A percentile compares a stretch with the other conserved stretches of the same genome.
phyloP scores from a whole-genome alignment of 139 green algal genomes.

The Chlamydomonas eustigma region DNA sequence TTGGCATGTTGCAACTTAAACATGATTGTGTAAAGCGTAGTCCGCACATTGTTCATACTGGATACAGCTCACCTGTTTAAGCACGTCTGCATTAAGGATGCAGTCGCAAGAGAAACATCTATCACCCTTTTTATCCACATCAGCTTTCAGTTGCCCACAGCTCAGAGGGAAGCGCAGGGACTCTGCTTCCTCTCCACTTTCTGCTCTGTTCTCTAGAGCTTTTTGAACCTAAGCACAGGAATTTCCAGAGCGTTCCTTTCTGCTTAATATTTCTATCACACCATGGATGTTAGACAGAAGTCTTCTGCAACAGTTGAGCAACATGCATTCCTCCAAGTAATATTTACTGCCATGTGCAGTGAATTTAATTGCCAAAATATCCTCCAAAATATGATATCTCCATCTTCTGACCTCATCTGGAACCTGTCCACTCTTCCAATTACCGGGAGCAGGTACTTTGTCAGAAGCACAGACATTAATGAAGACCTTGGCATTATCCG shows the following conservation, averaged over 20 bases:
- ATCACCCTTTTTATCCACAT: constrained; percentile 55
- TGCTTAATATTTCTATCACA: too few species aligned
- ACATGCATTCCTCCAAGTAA: too few species aligned
- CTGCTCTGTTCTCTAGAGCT: constrained; percentile 19
- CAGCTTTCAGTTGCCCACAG: constrained; percentile 30
- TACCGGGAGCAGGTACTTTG: constrained; percentile 45
- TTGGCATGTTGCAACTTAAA: too few species aligned
- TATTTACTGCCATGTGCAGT: too few species aligned
- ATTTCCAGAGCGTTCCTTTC: too few species aligned
- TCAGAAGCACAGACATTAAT: constrained; percentile 65
- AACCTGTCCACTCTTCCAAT: constrained; percentile 41
- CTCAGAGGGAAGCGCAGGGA: constrained; percentile 67
- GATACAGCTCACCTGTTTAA: constrained; percentile 32
- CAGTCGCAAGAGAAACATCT: constrained; percentile 60
- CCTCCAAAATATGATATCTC: too few species aligned
- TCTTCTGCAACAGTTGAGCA: too few species aligned
- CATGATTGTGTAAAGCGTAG: background rate
- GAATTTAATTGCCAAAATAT: too few species aligned
- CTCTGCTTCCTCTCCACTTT: constrained; percentile 26
- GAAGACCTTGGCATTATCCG: constrained; percentile 59
- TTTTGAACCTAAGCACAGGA: too few species aligned
- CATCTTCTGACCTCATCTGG: constrained; percentile 19
- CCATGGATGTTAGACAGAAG: too few species aligned
- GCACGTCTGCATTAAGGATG: constrained; percentile 59
- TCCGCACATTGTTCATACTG: background rate